Base-by-base conservation (phyloP, 441 rosid species). In the Gossypium armourianum region DNA sequence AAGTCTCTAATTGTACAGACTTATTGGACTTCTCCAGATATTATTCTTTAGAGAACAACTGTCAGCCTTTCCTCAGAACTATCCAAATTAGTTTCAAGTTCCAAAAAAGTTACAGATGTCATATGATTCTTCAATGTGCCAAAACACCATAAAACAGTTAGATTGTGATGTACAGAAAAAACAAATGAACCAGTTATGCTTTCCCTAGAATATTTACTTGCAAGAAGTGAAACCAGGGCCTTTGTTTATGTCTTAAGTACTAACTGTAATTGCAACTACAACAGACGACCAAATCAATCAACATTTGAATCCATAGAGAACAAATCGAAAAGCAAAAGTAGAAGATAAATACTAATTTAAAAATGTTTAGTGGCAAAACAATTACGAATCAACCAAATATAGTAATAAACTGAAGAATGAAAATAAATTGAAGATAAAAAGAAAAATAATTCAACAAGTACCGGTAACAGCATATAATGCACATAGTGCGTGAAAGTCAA, bases 391-490 rank as follows among this genome's bases (percentile, higher is more conserved):
- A 8, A 52, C 54, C 43, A 47, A 21, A 29, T 8, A 24, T 1
- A 52, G 19, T 6, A 52, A 52, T 52, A 40, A 13, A 9, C 0
- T 4, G 15, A 59, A 58, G 20, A 23, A 23, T 21, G 49, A 50
- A 19, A 52, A 19, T 40, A 40, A 40, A 40, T 40, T 40, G 47
- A 40, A 40, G 47, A 2, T 9, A 5, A 52, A 52, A 52, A 45
- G 50, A 21, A 19, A 72, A 64, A 57, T 24, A 49, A 57, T 56
- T 57, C 68, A 49, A 72, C 56, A 4, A 75, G 63, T 87, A 95
- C 99, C 99, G 17, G 99, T 95, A 79, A 95, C 96, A 52, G 97
- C 97, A 76, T 95, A 95, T 55, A 92, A 73, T 50, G 99, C 99
- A 79, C 98, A 95, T 56, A 95, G 77, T 28, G 81, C 87, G 2